Evolutionary conservation across 2,329 filamentous ascomycete genomes (phyloP).

Genomic region (Scedosporium minutisporum): DNA sequence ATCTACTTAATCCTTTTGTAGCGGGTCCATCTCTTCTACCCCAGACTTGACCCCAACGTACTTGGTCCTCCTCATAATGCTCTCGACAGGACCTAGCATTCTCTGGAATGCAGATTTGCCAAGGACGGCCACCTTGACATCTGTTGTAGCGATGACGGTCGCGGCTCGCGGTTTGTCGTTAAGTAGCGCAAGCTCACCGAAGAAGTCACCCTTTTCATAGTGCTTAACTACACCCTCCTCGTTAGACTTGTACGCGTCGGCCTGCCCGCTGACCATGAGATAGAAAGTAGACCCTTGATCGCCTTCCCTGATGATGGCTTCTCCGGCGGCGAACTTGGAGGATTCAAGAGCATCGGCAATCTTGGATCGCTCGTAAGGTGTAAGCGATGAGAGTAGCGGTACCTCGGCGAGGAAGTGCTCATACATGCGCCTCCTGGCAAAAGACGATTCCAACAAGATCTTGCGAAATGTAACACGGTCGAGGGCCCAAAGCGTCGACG

Average conservation of each 20-base stretch:
- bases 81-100: constrained; percentile 82
- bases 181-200: constrained; percentile 86
- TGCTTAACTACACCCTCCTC: constrained; percentile 60
- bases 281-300: constrained; percentile 89
- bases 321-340: constrained; percentile 68
- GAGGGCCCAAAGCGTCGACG: constrained; percentile 82
- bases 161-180: constrained; percentile 91
- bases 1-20: constrained; percentile 29
- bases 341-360: constrained; percentile 95
- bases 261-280: constrained; percentile 78
- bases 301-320: constrained; percentile 82
- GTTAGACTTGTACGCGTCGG: constrained; percentile 76
- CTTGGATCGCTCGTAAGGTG: constrained; percentile 89
- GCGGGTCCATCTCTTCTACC: constrained; percentile 58
- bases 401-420: constrained; percentile 95
- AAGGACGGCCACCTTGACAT: constrained; percentile 86
- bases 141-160: constrained; percentile 71
- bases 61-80: constrained; percentile 78
- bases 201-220: constrained; percentile 91
- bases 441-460: constrained; percentile 96
- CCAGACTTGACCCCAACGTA: constrained; percentile 51
- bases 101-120: constrained; percentile 94
- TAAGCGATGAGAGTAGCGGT: constrained; percentile 71
- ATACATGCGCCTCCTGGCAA: constrained; percentile 92
- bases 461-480: constrained; percentile 95